A percentile compares a stretch with the other conserved stretches of the same genome.
Evolutionary conservation across 768 basidiomycete genomes (phyloP).

Genomic region (Auricularia cornea): DNA sequence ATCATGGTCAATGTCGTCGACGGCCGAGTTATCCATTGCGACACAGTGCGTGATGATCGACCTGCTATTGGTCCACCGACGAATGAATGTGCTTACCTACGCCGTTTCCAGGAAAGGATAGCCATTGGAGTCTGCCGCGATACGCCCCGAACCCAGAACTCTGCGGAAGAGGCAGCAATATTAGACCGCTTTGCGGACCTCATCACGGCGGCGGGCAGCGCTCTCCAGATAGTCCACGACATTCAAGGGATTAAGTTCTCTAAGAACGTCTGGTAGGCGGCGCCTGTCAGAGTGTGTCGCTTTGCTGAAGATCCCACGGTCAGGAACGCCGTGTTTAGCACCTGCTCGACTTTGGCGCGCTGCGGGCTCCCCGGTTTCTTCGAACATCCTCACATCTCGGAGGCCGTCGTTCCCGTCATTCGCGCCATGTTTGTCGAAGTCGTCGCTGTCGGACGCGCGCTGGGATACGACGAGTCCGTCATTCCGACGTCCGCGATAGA

Average conservation of each 20-base stretch:
- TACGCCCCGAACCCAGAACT: constrained; percentile 38
- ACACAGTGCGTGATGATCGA: constrained; percentile 21
- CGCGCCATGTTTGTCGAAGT: constrained; percentile 39
- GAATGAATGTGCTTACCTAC: constrained; percentile 45
- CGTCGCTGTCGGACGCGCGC: constrained; percentile 32
- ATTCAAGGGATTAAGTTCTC: constrained; percentile 54
- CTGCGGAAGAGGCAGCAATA: constrained; percentile 31
- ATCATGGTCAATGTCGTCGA: constrained; percentile 39
- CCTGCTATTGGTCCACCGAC: background rate
- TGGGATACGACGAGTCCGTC: constrained; percentile 42
- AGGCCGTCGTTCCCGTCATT: constrained; percentile 41
- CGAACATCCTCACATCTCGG: constrained; percentile 34
- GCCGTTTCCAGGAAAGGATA: constrained; percentile 39
- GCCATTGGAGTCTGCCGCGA: constrained; percentile 41
- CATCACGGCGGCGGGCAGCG: constrained; percentile 40
- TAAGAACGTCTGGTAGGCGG: constrained; percentile 50
- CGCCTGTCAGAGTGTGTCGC: background rate
- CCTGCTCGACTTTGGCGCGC: constrained; percentile 42
- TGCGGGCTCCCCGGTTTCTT: constrained; percentile 44
- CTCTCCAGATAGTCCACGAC: constrained; percentile 40
- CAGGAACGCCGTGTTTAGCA: constrained; percentile 45
- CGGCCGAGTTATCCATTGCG: constrained; percentile 32
- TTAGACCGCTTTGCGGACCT: constrained; percentile 39
- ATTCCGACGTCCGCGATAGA: constrained; percentile 38
- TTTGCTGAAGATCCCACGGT: background rate